Evolutionary conservation across 225 moss, liverwort and hornwort species (phyloP), one percentile per base, ranked within the genome.

Genomic region (Sphagnum tenellum): DNA sequence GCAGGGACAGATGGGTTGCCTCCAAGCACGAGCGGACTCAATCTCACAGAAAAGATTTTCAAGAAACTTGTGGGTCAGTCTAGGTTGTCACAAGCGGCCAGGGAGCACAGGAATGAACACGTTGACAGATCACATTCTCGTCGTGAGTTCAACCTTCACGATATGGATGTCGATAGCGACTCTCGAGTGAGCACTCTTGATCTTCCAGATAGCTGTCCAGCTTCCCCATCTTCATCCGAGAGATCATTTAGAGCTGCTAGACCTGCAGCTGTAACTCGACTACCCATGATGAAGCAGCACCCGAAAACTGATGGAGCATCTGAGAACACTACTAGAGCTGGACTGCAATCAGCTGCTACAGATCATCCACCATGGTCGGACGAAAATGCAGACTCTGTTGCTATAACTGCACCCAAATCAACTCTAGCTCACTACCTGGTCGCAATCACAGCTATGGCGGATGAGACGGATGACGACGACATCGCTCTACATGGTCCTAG

Each of bases 181-280:
- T 83, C 83, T 12, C 83, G 79, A 10, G 80, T 83, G 56, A 83
- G 83, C 12, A 80, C 77, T 4, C 77, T 83, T 4, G 77, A 83
- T 52, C 71, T 59, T 56, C 67, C 45, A 4, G 48, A 66, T 5
- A 75, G 75, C 67, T 64, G 70, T 49, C 83, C 80, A 29, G 72
- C 65, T 5, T 79, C 83, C 7, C 80, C 83, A 1, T 75, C 74
- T 2, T 75, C 70, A 0, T 83, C 83, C 9, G 83, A 80, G 65
- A 77, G 79, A 46, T 77, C 83, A 9, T 75, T 79, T 59, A 67
- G 65, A 5, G 70, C 55, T 6, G 68, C 53, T 5, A 6, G 9
- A 6, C 6, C 9, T 52, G 52, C 52, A 5, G 7, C 52, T 52
- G 29, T 29, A 29, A 29, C 29, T 29, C 29, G 29, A 29, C 29